Evolutionary conservation across 1,284 basidiomycete genomes (phyloP), one percentile per base, ranked within the genome.

Genomic region (Austroboletus niveus): DNA sequence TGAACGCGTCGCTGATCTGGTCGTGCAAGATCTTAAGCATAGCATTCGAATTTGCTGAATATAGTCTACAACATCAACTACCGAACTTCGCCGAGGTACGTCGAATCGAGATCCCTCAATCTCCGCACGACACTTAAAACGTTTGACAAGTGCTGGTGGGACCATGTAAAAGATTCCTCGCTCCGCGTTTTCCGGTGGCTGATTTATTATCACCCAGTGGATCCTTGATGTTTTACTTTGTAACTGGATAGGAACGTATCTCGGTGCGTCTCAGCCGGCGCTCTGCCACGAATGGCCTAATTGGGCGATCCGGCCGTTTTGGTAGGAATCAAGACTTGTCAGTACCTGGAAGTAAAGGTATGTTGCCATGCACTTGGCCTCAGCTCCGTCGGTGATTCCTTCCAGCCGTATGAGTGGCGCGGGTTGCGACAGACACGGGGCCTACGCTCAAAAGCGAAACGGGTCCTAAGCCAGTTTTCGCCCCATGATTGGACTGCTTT

Each of bases 401-500:
- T 56, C 14, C 58, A 90, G 89, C 85, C 85, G 45, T 92, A 89
- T 62, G 82, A 81, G 59, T 92, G 90, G 89, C 84, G 89, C 43
- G 89, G 89, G n/a, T 75, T 90, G 60, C 79, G 83, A 49, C 85
- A 87, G 65, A 87, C 81, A 51, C 81, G 79, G 53, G 89, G 89
- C 20, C 67, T 92, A 43, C 80, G 87, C 34, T 83, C 83, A 11
- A 89, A 90, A 66, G 86, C 89, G 32, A 82, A 79, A 57, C 80
- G 88, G 30, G 87, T 92, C 38, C 72, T 91, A 44, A 85, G 80
- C 56, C 89, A 92, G 60, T 90, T 92, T 66, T 88, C 87, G 9
- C 90, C 90, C 14, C 85, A 89, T 55, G 89, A 92, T 62, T 93
- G 89, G 73, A 92, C 89, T 20, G 80, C 86, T 11, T 92, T 92